phyloP scores from a whole-genome alignment of 768 basidiomycete genomes.

The Chiua virens region DNA sequence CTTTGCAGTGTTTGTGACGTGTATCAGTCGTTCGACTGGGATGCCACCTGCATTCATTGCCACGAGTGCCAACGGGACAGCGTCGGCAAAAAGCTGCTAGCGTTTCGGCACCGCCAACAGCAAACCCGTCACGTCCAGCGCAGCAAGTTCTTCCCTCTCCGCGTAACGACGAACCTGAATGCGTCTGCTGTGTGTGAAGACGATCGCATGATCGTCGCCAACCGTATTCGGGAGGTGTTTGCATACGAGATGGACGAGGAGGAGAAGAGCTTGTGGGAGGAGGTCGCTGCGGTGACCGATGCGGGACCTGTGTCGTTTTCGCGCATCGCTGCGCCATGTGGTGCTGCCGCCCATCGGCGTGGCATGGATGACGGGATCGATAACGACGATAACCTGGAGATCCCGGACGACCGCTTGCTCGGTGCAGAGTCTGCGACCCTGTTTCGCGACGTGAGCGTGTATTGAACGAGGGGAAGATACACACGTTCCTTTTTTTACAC shows the following conservation, averaged over 20 bases:
- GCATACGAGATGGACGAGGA: slow-evolving; percentile 26
- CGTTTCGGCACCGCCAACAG: slow-evolving; percentile 15
- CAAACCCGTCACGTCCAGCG: slow-evolving; percentile 6
- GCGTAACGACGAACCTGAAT: not conserved
- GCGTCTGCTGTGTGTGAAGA: not conserved
- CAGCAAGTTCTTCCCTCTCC: slow-evolving; percentile 1
- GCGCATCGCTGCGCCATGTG: slow-evolving; percentile 14
- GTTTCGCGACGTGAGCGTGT: slow-evolving; percentile 25
- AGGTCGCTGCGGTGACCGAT: slow-evolving; percentile 26
- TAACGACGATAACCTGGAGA: slow-evolving; percentile 15
- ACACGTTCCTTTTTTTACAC: not conserved
- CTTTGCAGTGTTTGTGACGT: slow-evolving; percentile 24
- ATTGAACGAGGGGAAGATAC: slow-evolving; percentile 4
- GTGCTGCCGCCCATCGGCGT: not conserved
- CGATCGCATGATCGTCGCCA: slow-evolving; percentile 6
- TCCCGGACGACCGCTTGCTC: slow-evolving; percentile 16
- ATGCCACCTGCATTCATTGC: slow-evolving; percentile 27
- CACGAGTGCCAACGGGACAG: slow-evolving; percentile 29
- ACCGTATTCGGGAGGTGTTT: slow-evolving; percentile 13
- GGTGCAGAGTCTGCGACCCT: slow-evolving; percentile 15
- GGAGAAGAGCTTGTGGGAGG: slow-evolving; percentile 29
- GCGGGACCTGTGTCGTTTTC: slow-evolving; percentile 13
- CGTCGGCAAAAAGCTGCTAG: slow-evolving; percentile 27
- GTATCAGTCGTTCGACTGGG: slow-evolving; percentile 18
- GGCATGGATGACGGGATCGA: slow-evolving; percentile 2